phyloP scores from a whole-genome alignment of 192 early-diverging fungal genomes.

The Backusella liffmaniae region DNA sequence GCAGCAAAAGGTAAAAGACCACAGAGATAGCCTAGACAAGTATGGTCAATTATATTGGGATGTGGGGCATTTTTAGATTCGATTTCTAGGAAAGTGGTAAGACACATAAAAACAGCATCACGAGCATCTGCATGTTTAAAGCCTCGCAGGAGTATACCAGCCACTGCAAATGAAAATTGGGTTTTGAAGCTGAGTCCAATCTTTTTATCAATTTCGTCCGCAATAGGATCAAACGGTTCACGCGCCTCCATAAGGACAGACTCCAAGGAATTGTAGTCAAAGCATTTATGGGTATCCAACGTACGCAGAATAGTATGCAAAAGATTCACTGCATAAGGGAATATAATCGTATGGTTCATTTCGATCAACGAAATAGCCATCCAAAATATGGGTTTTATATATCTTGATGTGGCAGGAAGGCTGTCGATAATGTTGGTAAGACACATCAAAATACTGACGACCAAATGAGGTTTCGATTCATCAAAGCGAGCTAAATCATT shows the following conservation, averaged over 20 bases:
- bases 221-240: constrained; percentile 59
- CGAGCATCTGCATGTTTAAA: constrained; percentile 72
- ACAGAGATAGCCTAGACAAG: constrained; percentile 72
- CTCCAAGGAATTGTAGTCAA: constrained; percentile 42
- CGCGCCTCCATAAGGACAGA: constrained; percentile 68
- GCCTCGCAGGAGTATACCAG: constrained; percentile 77
- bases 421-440: constrained; percentile 80
- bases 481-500: constrained; percentile 77
- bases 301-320: constrained; percentile 68
- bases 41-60: constrained; percentile 32
- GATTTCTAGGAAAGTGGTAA: constrained; percentile 69
- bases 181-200: constrained; percentile 77
- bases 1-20: constrained; percentile 73
- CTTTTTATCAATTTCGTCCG: constrained; percentile 64
- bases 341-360: constrained; percentile 76
- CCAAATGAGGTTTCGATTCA: constrained; percentile 69
- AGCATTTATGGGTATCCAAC: constrained; percentile 66
- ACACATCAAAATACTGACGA: constrained; percentile 83
- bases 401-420: constrained; percentile 70
- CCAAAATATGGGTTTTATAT: constrained; percentile 87
- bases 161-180: constrained; percentile 83
- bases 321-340: constrained; percentile 64
- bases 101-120: constrained; percentile 59
- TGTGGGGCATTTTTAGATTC: constrained; percentile 44
- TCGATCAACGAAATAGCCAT: constrained; percentile 77